phyloP scores from a whole-genome alignment of 1,284 basidiomycete species.

The Cutaneotrichosporon dermatis region DNA sequence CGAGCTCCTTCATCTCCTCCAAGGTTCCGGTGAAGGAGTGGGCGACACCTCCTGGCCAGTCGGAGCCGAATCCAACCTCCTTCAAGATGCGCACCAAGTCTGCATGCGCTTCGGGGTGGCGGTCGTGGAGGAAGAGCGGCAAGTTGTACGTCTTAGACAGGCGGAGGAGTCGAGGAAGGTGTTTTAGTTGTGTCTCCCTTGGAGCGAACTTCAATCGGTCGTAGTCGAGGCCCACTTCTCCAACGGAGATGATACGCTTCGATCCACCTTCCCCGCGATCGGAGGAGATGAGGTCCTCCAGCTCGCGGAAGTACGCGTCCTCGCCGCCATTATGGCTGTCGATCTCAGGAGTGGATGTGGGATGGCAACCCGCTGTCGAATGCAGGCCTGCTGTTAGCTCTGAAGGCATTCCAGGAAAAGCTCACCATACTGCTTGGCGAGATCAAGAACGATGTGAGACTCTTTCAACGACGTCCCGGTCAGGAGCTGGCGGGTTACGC shows the following conservation, averaged over 20 bases:
- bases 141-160: slow-evolving; percentile 69
- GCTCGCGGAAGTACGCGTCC: slow-evolving; percentile 60
- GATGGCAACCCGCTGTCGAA: slow-evolving; percentile 79
- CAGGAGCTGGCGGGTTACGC: slow-evolving; percentile 72
- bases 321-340: slow-evolving; percentile 60
- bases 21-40: slow-evolving; percentile 77
- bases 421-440: slow-evolving; percentile 61
- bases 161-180: slow-evolving; percentile 67
- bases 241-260: slow-evolving; percentile 67
- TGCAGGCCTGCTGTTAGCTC: slow-evolving; percentile 56
- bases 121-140: slow-evolving; percentile 80
- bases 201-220: slow-evolving; percentile 71
- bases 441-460: slow-evolving; percentile 58
- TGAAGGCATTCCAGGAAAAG: neutral
- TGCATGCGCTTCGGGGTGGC: slow-evolving; percentile 69
- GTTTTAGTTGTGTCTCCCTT: slow-evolving; percentile 60
- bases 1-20: slow-evolving; percentile 63
- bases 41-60: slow-evolving; percentile 69
- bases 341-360: slow-evolving; percentile 75
- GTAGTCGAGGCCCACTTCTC: slow-evolving; percentile 86
- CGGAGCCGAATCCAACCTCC: slow-evolving; percentile 40
- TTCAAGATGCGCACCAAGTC: slow-evolving; percentile 57
- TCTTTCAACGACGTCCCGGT: slow-evolving; percentile 73
- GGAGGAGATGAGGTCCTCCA: slow-evolving; percentile 58
- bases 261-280: slow-evolving; percentile 54